Evolutionary conservation across 805 yeast genomes (phyloP).

Genomic region (Sugiyamaella floridensis): DNA sequence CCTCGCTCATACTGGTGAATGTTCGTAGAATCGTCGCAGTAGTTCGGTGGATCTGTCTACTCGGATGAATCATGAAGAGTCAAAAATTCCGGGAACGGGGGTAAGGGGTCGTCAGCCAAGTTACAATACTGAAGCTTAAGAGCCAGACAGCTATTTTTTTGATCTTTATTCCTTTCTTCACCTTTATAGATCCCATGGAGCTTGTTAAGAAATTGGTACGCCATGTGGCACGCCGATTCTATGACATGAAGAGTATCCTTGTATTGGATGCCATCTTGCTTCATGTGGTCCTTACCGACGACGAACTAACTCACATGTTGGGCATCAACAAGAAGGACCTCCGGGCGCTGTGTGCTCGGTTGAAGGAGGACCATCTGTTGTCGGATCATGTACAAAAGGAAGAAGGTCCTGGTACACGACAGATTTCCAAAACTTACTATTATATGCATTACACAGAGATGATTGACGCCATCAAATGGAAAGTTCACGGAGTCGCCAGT

Average conservation of each 20-base stretch:
- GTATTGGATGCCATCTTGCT: conserved; percentile 80
- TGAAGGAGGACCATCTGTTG: conserved; percentile 78
- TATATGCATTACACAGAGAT: conserved; percentile 89
- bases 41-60: background rate
- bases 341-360: conserved; percentile 69
- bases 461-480: conserved; percentile 94
- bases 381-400: conserved; percentile 41
- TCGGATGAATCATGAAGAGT: background rate
- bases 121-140: no score
- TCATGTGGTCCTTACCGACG: conserved; percentile 89
- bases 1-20: background rate
- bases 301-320: conserved; percentile 72
- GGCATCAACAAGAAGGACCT: conserved; percentile 76
- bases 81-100: background rate
- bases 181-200: conserved; percentile 25
- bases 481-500: conserved; percentile 79
- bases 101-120: background rate
- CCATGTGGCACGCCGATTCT: conserved; percentile 80
- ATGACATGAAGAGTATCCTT: conserved; percentile 73
- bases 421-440: conserved; percentile 71
- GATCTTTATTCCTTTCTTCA: no score
- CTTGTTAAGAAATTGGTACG: conserved; percentile 52
- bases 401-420: conserved; percentile 55
- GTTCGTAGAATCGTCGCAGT: background rate
- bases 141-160: no score